Evolutionary conservation across 768 basidiomycete species (phyloP).

Genomic region (Amanita rubescens): DNA sequence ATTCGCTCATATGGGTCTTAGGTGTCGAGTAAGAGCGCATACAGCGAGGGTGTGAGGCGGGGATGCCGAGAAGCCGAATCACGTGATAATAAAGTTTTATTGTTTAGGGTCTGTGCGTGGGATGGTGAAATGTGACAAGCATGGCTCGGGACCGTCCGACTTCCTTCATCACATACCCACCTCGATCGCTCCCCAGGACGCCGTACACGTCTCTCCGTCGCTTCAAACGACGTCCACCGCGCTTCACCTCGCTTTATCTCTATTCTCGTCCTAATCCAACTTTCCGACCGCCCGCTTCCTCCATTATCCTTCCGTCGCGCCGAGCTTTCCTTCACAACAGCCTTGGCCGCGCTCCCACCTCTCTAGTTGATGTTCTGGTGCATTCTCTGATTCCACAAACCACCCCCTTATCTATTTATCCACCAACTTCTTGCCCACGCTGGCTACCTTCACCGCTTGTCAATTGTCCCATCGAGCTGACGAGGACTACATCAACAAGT

Average conservation of each 20-base stretch:
- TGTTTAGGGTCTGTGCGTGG: conserved; percentile 45
- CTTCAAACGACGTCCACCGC: conserved; percentile 18
- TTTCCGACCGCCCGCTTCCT: conserved; percentile 12
- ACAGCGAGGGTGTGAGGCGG: not conserved
- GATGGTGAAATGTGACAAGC: conserved; percentile 35
- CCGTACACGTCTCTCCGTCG: conserved; percentile 21
- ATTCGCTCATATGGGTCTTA: not conserved
- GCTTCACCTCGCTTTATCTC: conserved; percentile 8
- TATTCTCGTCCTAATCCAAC: conserved; percentile 11
- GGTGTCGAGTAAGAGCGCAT: not conserved
- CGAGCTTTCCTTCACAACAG: conserved; percentile 2
- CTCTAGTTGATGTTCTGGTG: conserved; percentile 25
- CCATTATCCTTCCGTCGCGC: conserved; percentile 12
- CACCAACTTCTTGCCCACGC: conserved; percentile 31
- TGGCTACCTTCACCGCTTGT: conserved; percentile 42
- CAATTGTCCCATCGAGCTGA: conserved; percentile 37
- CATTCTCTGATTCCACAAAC: conserved; percentile 11
- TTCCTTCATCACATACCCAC: conserved; percentile 43
- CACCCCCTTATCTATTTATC: conserved; percentile 12
- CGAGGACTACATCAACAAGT: conserved; percentile 86
- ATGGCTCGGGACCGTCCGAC: conserved; percentile 39
- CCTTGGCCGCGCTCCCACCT: conserved; percentile 9
- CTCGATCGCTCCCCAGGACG: conserved; percentile 29
- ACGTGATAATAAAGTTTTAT: conserved; percentile 28
- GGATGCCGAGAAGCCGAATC: conserved; percentile 15